Evolutionary conservation across 345 rosid genomes (phyloP), one percentile per base, ranked within the genome.

Genomic region (Anacardium occidentale): DNA sequence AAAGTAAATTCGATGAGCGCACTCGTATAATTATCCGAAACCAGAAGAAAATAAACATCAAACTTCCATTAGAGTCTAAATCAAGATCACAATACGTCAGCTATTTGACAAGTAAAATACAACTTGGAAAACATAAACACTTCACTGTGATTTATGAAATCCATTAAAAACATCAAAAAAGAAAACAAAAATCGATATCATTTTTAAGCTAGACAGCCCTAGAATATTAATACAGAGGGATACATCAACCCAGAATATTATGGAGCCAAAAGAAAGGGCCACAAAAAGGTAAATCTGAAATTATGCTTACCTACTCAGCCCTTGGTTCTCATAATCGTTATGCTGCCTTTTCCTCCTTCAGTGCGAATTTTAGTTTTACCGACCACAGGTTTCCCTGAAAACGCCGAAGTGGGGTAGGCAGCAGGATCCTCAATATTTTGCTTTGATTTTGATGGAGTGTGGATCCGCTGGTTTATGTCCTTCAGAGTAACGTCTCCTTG

Each of bases 331-430:
- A 89, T 91, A 5, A 96, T 93, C 7, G 98, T 96, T 71, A 96
- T 96, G 86, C 98, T 96, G 66, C 99, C 99, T 83, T 87, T 96
- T 55, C 99, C 98, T 70, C 98, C 99, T 84, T 96, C 96, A 0
- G 98, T 96, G 66, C 94, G 96, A 73, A 96, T 96, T 81, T 85
- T 96, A 26, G 98, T 96, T 85, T 93, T 96, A 48, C 93, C 99
- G 54, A 96, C 98, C 62, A 96, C 98, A 3, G 97, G 98, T 87
- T 96, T 93, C 81, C 99, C 99, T 4, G 98, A 96, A 80, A 96
- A 96, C 44, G 97, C 97, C 11, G 99, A 96, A 58, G 98, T 96
- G 0, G 91, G 99, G 55, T 84, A 91, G 75, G 79, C 55, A 45
- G 74, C 37, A 24, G 81, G 88, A 73, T 92, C 98, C 74, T 79